Base-by-base conservation (phyloP, 106 monocot genomes). In the Dactylorhiza incarnata region DNA sequence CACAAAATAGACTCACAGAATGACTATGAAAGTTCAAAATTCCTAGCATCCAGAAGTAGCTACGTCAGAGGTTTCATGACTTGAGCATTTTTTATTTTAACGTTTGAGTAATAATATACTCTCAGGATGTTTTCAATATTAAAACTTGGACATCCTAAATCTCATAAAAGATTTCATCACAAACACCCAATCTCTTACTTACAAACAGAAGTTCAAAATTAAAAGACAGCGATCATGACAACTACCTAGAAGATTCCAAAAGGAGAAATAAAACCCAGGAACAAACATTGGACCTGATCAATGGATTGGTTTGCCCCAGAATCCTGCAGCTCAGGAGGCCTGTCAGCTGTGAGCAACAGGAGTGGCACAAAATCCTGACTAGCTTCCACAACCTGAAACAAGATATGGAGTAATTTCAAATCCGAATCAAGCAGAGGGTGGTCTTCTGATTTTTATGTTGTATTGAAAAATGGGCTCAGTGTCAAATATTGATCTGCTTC, bases 311-410 rank as follows among this genome's bases (percentile, higher is more conserved):
- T 92, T 48, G 92, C 95, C 44, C 95, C 95, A 29, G 56, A 71
- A 80, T 86, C 90, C 12, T 78, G 88, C 68, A 92, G 76, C 78
- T 95, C 95, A 51, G 92, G 88, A 79, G 95, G 95, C 14, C 95
- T 90, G 81, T 95, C 95, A 75, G 95, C 95, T 73, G 92, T 95
- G 26, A 95, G 85, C 80, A 95, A 62, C 19, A 95, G 20, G 76
- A 92, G 78, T 54, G 95, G 95, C 54, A 92, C 68, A 76, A 88
- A 95, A 85, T 87, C 85, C 52, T 86, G 83, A 82, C 88, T 90
- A 72, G 95, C 92, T 80, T 95, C 95, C 75, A 95, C 95, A 62
- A 95, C 95, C 95, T 95, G 85, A 80, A 45, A 54, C 23, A 75
- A 67, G 55, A 68, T 43, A 23, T 23, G 59, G 56, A 46, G 80